Conservation (phyloP, 257 asterid genomes). For the Paulownia fortunei region DNA sequence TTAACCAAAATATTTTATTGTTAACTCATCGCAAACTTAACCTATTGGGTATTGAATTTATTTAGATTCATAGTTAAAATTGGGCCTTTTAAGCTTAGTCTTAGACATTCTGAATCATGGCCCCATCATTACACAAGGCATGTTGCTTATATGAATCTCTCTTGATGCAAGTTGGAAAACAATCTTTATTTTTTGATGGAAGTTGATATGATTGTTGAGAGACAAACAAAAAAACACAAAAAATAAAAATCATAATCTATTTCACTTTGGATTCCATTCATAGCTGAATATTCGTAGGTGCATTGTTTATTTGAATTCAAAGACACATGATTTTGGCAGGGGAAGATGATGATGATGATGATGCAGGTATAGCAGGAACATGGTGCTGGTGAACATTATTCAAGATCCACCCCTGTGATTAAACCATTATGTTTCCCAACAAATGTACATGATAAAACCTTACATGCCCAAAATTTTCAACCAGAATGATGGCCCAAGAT, state of each 20-base stretch:
- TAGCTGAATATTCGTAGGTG: conserved; percentile 20
- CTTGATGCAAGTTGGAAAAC: not conserved
- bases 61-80: too few relatives aligned
- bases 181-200: not conserved
- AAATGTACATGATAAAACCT: conserved; percentile 38
- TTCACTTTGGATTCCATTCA: conserved; percentile 30
- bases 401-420: not conserved
- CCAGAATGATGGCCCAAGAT: conserved; percentile 42
- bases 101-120: too few relatives aligned
- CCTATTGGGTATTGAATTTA: too few relatives aligned
- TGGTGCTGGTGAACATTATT: conserved; percentile 27
- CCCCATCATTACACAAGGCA: too few relatives aligned
- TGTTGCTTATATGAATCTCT: too few relatives aligned
- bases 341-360: conserved; percentile 13
- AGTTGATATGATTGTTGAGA: not conserved
- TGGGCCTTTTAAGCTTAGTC: too few relatives aligned
- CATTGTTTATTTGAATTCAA: conserved; percentile 36
- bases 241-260: too few relatives aligned
- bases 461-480: conserved; percentile 28
- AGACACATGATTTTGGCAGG: conserved; percentile 29
- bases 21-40: too few relatives aligned
- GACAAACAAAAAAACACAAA: not conserved
- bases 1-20: too few relatives aligned
- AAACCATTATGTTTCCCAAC: conserved; percentile 45
- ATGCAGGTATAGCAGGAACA: conserved; percentile 27